A percentile compares a stretch with the other conserved stretches of the same genome.
phyloP scores from a whole-genome alignment of 2,329 filamentous ascomycete genomes.

The Pseudogymnoascus pannorum region DNA sequence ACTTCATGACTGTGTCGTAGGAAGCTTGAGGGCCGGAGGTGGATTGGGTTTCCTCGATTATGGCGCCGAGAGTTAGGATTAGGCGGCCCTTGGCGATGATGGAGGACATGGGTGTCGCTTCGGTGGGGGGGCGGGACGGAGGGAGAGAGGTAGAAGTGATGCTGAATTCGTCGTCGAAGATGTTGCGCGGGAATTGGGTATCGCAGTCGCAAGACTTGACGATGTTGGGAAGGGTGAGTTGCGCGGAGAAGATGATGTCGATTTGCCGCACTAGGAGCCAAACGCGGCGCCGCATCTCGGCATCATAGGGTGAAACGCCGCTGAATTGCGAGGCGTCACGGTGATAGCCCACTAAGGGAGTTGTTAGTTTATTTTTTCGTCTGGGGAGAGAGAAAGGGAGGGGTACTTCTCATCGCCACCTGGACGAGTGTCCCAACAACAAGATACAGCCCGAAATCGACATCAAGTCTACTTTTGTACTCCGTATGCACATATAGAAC shows the following conservation, averaged over 20 bases:
- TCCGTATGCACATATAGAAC: conserved; percentile 70
- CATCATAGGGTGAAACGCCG: conserved; percentile 64
- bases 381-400: not conserved
- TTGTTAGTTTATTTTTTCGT: not conserved
- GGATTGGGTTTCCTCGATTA: conserved; percentile 57
- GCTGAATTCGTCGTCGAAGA: conserved; percentile 74
- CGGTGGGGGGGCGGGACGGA: conserved; percentile 56
- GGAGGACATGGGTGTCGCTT: conserved; percentile 70
- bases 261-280: conserved; percentile 67
- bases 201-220: conserved; percentile 70
- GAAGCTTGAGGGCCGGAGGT: conserved; percentile 44
- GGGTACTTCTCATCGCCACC: conserved; percentile 42
- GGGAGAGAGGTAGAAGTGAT: conserved; percentile 62
- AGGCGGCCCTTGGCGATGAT: conserved; percentile 69
- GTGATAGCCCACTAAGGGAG: conserved; percentile 69
- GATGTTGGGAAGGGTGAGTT: conserved; percentile 55
- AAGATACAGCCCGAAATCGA: conserved; percentile 48
- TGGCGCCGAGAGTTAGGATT: conserved; percentile 61
- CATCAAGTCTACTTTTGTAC: conserved; percentile 65
- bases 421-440: conserved; percentile 47
- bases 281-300: conserved; percentile 63
- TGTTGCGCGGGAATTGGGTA: conserved; percentile 65
- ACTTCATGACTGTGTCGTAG: conserved; percentile 58
- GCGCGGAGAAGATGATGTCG: conserved; percentile 72
- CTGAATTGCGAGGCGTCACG: conserved; percentile 70